Evolutionary conservation across 2,329 filamentous ascomycete genomes (phyloP).

Genomic region (Xylaria sp.): DNA sequence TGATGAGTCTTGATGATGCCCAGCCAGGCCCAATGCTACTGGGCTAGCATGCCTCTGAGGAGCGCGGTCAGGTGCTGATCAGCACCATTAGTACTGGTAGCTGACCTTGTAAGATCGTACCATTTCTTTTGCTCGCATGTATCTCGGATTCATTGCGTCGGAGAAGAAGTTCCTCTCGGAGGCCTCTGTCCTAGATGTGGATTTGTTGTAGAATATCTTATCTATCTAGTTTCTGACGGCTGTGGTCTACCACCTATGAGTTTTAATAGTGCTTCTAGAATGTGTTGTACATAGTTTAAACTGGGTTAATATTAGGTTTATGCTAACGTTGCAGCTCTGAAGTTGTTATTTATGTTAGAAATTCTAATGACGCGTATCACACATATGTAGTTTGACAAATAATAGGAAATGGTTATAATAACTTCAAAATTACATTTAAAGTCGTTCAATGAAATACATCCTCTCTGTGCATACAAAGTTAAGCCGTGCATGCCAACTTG

Average conservation of each 20-base stretch:
- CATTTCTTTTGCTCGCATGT: neutral
- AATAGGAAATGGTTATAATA: neutral
- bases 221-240: neutral
- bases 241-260: neutral
- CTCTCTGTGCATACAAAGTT: neutral
- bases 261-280: neutral
- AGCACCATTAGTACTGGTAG: slow-evolving; percentile 6
- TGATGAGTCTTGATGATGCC: slow-evolving; percentile 23
- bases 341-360: neutral
- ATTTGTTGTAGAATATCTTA: neutral
- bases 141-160: neutral
- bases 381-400: neutral
- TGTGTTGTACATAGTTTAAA: neutral
- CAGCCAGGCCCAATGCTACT: slow-evolving; percentile 17
- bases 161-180: slow-evolving; percentile 16
- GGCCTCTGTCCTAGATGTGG: neutral
- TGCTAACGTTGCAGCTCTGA: neutral
- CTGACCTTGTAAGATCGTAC: slow-evolving; percentile 12
- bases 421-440: neutral
- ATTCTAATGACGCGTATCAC: neutral
- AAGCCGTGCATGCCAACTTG: neutral
- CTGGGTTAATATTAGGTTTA: neutral
- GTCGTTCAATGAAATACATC: neutral
- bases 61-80: slow-evolving; percentile 17
- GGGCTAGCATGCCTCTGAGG: slow-evolving; percentile 3